Base-by-base conservation (phyloP, 495 filamentous ascomycete genomes). In the Neurospora sp. region DNA sequence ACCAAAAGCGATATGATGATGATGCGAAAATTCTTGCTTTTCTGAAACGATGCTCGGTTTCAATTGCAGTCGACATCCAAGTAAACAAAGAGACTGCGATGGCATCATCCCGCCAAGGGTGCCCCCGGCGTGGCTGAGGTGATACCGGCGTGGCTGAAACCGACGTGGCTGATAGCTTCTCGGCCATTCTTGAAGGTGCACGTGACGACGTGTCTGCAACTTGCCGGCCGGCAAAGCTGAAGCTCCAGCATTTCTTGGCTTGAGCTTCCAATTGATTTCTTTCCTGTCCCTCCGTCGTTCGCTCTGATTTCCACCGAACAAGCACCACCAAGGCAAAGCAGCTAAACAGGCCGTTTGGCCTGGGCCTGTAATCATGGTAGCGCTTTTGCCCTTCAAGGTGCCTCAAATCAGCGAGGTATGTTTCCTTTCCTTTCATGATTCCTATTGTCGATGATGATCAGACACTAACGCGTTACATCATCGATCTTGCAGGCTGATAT, bases 401-500 rank as follows among this genome's bases (percentile, higher is more conserved):
- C 79, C 79, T 20, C 71, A 82, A 38, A 83, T 90, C 70, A 89
- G 87, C 70, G 74, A 86, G 72, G 89, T 90, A 80, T 75, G 85
- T 75, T 69, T 35, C 6, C 27, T 37, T 40, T 39, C 37, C n/a
- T 3, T 9, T 35, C 38, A 20, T 68, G 14, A 14, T 42, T 39
- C 41, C 37, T 40, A 71, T 31, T 40, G 5, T 16, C 7, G 27
- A 44, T 40, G 20, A 59, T 12, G 44, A 16, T 22, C 59, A 46
- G 12, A 18, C 41, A 20, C 39, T 48, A 35, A 71, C 78, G 76
- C 20, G 75, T 72, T 78, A 78, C 75, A 44, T 71, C 69, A 73
- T 74, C 14, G 14, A 35, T 66, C 12, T 20, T 69, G 37, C 74
- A 95, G 92, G 89, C 89, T 81, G 93, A 96, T 73, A 88, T 96